These are phyloP conservation scores for Zygosaccharomyces sapae DNA, from an alignment of 1,139 yeast genomes.

Conservation along the genomic window DNA sequence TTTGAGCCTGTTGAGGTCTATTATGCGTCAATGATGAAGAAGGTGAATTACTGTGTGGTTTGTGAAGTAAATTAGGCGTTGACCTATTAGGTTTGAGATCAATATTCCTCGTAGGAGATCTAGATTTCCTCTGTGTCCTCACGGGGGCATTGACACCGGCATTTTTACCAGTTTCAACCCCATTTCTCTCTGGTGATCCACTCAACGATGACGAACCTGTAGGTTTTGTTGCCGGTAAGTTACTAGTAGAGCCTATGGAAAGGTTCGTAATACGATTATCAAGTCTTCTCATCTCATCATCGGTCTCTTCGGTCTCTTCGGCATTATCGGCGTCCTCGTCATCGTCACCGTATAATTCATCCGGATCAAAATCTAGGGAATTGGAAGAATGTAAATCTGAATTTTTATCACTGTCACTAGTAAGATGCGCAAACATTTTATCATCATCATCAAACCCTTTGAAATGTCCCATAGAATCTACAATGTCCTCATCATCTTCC, in stretches of 20 bases:
- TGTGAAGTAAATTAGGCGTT: conserved; percentile 8
- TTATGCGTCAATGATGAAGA: conserved; percentile 6
- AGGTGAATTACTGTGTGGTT: conserved; percentile 3
- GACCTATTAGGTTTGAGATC: conserved; percentile 11
- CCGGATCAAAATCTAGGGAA: conserved; percentile 22
- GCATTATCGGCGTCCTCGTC: conserved; percentile 14
- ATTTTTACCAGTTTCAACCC: background rate
- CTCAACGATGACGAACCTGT: background rate
- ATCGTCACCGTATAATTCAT: conserved; percentile 23
- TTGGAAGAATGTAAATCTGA: conserved; percentile 1
- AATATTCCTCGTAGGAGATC: background rate
- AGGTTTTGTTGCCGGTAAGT: conserved; percentile 1
- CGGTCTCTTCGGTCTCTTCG: conserved; percentile 10
- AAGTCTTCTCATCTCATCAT: conserved; percentile 30
- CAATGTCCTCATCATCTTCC: conserved; percentile 21
- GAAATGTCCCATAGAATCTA: conserved; percentile 3
- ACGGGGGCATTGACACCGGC: background rate
- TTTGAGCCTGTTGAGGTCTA: conserved; percentile 7
- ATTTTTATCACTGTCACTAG: conserved; percentile 14
- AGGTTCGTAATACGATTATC: conserved; percentile 28
- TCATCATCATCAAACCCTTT: conserved; percentile 11
- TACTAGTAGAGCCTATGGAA: conserved; percentile 13
- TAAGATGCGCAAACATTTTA: conserved; percentile 12
- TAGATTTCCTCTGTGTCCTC: background rate
- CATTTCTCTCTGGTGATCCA: conserved; percentile 1